Evolutionary conservation across 306 rosid genomes (phyloP).

Genomic region (Canavalia gladiata): DNA sequence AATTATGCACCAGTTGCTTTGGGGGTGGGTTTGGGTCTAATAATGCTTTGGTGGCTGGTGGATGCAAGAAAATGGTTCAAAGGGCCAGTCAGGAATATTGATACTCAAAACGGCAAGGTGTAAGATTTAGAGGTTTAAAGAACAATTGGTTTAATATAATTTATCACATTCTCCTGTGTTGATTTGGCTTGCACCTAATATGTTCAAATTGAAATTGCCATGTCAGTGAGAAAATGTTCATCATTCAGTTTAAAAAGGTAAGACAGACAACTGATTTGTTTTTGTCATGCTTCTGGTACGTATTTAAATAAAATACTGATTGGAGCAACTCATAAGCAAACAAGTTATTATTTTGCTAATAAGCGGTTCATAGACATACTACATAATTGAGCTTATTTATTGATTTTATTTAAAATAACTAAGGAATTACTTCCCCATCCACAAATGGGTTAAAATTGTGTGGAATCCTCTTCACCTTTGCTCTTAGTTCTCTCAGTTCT

Average conservation of each 20-base stretch:
- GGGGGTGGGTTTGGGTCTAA: conserved; percentile 65
- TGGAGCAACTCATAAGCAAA: conserved; percentile 28
- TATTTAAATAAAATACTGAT: conserved; percentile 21
- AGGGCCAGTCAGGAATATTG: conserved; percentile 87
- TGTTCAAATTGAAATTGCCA: neutral
- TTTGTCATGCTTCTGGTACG: neutral
- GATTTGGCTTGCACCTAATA: conserved; percentile 26
- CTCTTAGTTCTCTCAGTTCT: conserved; percentile 55
- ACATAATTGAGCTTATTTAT: conserved; percentile 8
- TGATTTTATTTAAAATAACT: conserved; percentile 6
- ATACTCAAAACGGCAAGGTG: conserved; percentile 62
- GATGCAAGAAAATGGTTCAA: conserved; percentile 94
- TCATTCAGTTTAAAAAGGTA: conserved; percentile 4
- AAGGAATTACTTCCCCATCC: conserved; percentile 52
- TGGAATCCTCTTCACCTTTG: conserved; percentile 45
- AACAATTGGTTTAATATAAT: conserved; percentile 28
- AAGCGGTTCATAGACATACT: conserved; percentile 9
- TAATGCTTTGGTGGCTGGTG: conserved; percentile 87
- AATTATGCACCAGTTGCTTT: conserved; percentile 89
- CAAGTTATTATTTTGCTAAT: conserved; percentile 27
- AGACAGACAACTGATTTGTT: neutral
- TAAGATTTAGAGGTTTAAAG: conserved; percentile 42
- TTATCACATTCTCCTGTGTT: neutral
- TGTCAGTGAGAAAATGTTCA: neutral
- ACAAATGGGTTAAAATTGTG: conserved; percentile 41